Evolutionary conservation across 129 eudicot species (phyloP).

Genomic region (Lactuca sativa): DNA sequence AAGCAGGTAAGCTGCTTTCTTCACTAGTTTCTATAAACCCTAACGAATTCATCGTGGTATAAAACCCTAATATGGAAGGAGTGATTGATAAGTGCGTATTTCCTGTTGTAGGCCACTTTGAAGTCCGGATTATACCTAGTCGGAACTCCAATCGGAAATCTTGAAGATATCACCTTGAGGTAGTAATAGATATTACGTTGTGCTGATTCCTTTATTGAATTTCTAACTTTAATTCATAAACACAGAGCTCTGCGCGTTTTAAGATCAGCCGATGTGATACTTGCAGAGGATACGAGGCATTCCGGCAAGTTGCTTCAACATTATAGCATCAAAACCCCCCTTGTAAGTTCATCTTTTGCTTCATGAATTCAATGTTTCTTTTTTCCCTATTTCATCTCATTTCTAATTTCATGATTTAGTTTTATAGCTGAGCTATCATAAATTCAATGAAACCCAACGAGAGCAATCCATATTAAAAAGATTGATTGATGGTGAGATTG

Average conservation of each 20-base stretch:
- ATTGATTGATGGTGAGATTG: conserved; percentile 66
- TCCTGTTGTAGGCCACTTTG: conserved; percentile 51
- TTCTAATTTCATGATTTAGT: conserved; percentile 50
- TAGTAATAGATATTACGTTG: conserved; percentile 5
- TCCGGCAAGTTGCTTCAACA: conserved; percentile 86
- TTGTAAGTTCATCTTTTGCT: conserved; percentile 43
- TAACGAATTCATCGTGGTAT: background rate
- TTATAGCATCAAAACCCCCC: conserved; percentile 79
- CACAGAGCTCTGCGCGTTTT: conserved; percentile 80
- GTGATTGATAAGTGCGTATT: conserved; percentile 10
- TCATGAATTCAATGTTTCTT: background rate
- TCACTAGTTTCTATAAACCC: background rate
- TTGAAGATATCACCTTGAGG: conserved; percentile 92
- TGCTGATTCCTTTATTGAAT: background rate
- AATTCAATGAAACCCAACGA: conserved; percentile 81
- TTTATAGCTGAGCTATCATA: conserved; percentile 89
- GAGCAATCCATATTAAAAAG: conserved; percentile 68
- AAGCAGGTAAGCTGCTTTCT: conserved; percentile 49
- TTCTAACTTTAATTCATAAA: background rate
- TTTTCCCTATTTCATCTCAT: background rate
- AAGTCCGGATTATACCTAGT: conserved; percentile 79
- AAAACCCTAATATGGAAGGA: background rate
- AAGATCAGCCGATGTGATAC: conserved; percentile 85
- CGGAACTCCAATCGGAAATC: conserved; percentile 90
- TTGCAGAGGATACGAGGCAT: conserved; percentile 94